phyloP scores from a whole-genome alignment of 345 rosid species.

The Nephelium lappaceum region DNA sequence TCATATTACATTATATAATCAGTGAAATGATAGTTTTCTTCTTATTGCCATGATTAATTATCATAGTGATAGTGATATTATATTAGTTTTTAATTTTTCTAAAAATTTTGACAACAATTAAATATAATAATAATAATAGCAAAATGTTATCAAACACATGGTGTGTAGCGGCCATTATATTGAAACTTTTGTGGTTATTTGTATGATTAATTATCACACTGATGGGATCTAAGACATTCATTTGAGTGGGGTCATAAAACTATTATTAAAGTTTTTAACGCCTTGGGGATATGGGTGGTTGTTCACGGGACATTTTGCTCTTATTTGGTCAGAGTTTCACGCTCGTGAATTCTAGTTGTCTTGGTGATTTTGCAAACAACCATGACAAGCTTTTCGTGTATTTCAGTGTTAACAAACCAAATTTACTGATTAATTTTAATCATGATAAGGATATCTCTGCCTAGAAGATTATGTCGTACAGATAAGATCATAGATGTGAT shows the following conservation, averaged over 20 bases:
- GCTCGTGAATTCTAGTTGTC: constrained; percentile 1
- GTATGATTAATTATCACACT: too few relatives aligned
- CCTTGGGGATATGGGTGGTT: too few relatives aligned
- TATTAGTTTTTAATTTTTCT: too few relatives aligned
- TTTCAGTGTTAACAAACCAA: neutral
- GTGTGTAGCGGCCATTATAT: too few relatives aligned
- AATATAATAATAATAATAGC: too few relatives aligned
- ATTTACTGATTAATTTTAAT: neutral
- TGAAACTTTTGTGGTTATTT: too few relatives aligned
- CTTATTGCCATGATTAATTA: neutral
- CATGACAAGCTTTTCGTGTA: neutral
- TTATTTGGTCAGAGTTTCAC: neutral
- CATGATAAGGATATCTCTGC: neutral
- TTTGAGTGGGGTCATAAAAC: neutral
- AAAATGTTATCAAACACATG: too few relatives aligned
- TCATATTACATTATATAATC: too few relatives aligned
- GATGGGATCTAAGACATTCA: too few relatives aligned
- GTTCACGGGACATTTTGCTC: neutral
- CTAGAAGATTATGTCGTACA: neutral
- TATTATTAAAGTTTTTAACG: neutral
- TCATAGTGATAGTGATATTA: neutral
- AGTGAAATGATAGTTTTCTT: too few relatives aligned
- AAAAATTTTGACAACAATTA: too few relatives aligned
- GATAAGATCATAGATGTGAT: neutral
- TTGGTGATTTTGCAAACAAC: neutral